Percentiles rank a stretch among this genome's conserved stretches.
Conservation (phyloP, 148 eudicot species). For the Dysphania ambrosioides region DNA sequence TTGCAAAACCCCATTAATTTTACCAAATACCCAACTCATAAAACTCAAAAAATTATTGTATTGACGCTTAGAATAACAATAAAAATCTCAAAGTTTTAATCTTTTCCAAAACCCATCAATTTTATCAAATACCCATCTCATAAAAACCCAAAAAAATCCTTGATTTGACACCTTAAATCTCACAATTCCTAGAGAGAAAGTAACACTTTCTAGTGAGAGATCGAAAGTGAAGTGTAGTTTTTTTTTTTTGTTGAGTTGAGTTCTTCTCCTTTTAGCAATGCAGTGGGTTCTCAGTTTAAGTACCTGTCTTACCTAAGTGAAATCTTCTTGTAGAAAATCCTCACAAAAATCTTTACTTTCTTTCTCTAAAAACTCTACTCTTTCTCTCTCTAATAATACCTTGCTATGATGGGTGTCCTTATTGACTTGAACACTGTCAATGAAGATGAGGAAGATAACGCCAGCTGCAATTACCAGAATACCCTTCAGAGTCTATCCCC, state of each 20-base stretch:
- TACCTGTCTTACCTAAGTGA: slow-evolving; percentile 49
- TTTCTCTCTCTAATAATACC: neutral
- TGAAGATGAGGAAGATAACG: slow-evolving; percentile 45
- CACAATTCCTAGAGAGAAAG: slow-evolving; percentile 16
- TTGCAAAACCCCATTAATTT: slow-evolving; percentile 12
- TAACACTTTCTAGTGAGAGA: slow-evolving; percentile 3
- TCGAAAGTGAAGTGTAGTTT: no score
- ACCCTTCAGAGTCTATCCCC: slow-evolving; percentile 24
- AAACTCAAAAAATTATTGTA: slow-evolving; percentile 13
- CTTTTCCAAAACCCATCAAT: no score
- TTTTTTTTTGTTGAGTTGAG: no score
- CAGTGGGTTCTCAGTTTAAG: slow-evolving; percentile 42
- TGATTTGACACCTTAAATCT: slow-evolving; percentile 36
- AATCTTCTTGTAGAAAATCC: slow-evolving; percentile 43
- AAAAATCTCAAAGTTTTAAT: no score
- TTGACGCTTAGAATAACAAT: slow-evolving; percentile 35
- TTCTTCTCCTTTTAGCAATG: slow-evolving; percentile 40
- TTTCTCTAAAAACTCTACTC: neutral
- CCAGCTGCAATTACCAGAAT: neutral
- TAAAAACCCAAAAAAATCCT: neutral
- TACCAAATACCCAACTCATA: slow-evolving; percentile 24
- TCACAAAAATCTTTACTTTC: slow-evolving; percentile 22
- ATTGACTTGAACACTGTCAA: slow-evolving; percentile 76
- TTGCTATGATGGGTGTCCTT: slow-evolving; percentile 57
- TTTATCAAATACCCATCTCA: slow-evolving; percentile 25